phyloP scores from a whole-genome alignment of 2,329 filamentous ascomycete genomes.

The Escovopsis sp. region DNA sequence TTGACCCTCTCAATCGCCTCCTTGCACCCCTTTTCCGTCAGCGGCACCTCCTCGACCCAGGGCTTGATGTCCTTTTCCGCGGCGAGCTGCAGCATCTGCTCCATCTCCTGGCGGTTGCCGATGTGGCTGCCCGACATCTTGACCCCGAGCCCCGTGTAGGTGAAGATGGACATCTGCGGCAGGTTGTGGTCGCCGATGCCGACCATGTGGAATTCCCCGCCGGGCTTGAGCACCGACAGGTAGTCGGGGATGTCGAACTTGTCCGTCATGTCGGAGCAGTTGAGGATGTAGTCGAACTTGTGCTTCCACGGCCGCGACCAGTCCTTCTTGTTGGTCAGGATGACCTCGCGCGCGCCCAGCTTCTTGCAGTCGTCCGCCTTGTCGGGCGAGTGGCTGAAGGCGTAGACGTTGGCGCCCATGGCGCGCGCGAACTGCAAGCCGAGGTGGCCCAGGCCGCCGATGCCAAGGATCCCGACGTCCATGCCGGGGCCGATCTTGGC shows the following conservation, averaged over 20 bases:
- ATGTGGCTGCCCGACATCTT: slow-evolving; percentile 43
- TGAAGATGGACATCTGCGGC: slow-evolving; percentile 24
- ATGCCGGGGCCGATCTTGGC: slow-evolving; percentile 57
- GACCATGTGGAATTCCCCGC: slow-evolving; percentile 42
- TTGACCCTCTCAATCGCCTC: slow-evolving; percentile 56
- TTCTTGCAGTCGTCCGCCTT: slow-evolving; percentile 47
- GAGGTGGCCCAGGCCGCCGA: slow-evolving; percentile 63
- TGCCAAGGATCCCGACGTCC: slow-evolving; percentile 54
- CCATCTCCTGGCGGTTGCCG: slow-evolving; percentile 45
- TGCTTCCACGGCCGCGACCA: slow-evolving; percentile 43
- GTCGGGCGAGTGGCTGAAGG: slow-evolving; percentile 42
- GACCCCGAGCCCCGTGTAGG: slow-evolving; percentile 35
- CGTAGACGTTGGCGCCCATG: slow-evolving; percentile 51
- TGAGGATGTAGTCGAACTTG: slow-evolving; percentile 37
- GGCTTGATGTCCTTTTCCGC: slow-evolving; percentile 39
- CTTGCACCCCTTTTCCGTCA: slow-evolving; percentile 52
- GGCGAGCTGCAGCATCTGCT: slow-evolving; percentile 41
- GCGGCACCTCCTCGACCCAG: slow-evolving; percentile 47
- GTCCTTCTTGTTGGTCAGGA: slow-evolving; percentile 30
- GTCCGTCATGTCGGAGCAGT: slow-evolving; percentile 34
- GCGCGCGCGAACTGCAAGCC: slow-evolving; percentile 58
- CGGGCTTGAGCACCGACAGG: slow-evolving; percentile 35
- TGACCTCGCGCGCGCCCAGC: slow-evolving; percentile 46
- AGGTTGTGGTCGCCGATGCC: slow-evolving; percentile 39
- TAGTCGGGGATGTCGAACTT: slow-evolving; percentile 40